phyloP scores from a whole-genome alignment of 352 stramenopile genomes.

The Pythium aristosporum region DNA sequence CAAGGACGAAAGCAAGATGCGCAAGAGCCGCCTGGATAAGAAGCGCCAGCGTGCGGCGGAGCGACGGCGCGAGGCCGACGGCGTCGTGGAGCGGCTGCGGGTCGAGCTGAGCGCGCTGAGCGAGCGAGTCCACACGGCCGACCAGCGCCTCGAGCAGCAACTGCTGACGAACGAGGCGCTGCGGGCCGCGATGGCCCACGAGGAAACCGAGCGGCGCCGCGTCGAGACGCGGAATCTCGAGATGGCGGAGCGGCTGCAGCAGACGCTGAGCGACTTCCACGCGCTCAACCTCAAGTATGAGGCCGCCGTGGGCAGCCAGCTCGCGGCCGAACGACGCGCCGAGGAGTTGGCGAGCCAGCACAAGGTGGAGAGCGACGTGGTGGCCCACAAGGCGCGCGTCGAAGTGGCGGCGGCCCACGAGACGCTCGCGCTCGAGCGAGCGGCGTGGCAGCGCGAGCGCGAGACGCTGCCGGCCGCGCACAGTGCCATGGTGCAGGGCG shows the following conservation, averaged over 20 bases:
- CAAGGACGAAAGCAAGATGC: constrained; percentile 62
- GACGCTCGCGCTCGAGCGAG: constrained; percentile 40
- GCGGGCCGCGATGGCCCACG: constrained; percentile 19
- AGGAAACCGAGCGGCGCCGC: constrained; percentile 38
- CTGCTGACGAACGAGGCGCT: constrained; percentile 31
- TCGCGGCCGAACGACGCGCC: constrained; percentile 48
- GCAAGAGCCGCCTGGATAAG: constrained; percentile 69
- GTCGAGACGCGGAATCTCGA: constrained; percentile 47
- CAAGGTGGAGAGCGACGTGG: constrained; percentile 50
- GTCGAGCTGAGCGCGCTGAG: constrained; percentile 30
- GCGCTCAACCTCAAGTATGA: constrained; percentile 66
- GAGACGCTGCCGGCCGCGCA: constrained; percentile 60
- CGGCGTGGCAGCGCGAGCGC: constrained; percentile 44
- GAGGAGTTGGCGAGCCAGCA: constrained; percentile 48
- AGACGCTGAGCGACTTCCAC: constrained; percentile 65
- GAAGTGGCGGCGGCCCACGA: constrained; percentile 39
- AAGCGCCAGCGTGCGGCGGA: constrained; percentile 68
- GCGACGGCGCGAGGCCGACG: constrained; percentile 59
- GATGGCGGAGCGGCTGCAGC: constrained; percentile 64
- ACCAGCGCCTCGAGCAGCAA: constrained; percentile 24
- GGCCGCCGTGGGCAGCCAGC: constrained; percentile 40
- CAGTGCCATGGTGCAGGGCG: constrained; percentile 47
- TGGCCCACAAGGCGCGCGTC: constrained; percentile 57
- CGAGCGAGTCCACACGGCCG: background rate
- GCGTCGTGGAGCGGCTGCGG: constrained; percentile 42